Base-by-base conservation (phyloP, 2,329 filamentous ascomycete species). In the Botrytis fragariae region DNA sequence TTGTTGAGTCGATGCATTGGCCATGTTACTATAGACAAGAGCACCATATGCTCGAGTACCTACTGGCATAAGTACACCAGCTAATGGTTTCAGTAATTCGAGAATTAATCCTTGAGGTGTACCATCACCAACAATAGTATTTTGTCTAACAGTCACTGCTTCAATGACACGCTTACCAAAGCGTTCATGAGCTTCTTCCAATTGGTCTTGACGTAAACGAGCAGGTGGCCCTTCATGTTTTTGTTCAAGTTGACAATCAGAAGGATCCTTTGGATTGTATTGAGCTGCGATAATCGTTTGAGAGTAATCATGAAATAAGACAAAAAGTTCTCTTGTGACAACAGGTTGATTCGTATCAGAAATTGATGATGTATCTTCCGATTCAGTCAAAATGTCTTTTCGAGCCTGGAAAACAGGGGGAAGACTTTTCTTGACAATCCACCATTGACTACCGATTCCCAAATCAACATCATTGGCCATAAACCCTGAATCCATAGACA, bases 231-330 rank as follows among this genome's bases (percentile, higher is more conserved):
- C 85, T 79, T 98, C 93, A 79, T 98, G 95, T 62, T 91, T 90
- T 82, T 99, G 96, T 79, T 97, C 93, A 10, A 98, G 83, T 48
- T 89, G 85, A 18, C 91, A 92, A 79, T 95, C 91, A 2, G 88
- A 85, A 4, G 92, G 87, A 80, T 97, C 90, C 71, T 90, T 88
- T 1, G 91, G 85, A 81, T 97, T 93, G 81, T 92, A 98, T 69
- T 87, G 90, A 29, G 91, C 92, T 0, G 91, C 94, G 79, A 99
- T 88, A 76, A 97, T 87, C 0, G 95, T 98, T 81, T 98, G 96
- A 29, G 95, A 98, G 82, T 99, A 99, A 83, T 99, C 96, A 79
- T 94, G 91, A 84, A 93, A 99, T 14, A 99, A 84, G n/a, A 98
- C 86, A 78, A 92, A 96, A 60, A 98, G 87, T 74, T 95, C 90